Evolutionary conservation across 108 stramenopile genomes (phyloP).

Genomic region (Cyclotella sp.): DNA sequence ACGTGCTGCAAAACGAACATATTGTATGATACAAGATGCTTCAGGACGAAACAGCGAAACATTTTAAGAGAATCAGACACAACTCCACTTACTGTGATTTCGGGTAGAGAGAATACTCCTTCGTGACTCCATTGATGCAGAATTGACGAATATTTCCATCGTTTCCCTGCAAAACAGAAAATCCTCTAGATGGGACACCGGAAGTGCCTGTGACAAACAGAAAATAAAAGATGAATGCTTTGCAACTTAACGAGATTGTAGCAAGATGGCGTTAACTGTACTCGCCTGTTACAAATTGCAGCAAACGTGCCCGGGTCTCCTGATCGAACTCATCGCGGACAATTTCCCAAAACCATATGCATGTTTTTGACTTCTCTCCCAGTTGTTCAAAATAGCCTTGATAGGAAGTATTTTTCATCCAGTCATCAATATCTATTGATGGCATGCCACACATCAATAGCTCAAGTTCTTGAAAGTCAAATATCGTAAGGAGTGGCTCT

Average conservation of each 20-base stretch:
- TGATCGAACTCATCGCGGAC: conserved; percentile 88
- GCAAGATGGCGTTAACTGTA: background rate
- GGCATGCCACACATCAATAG: conserved; percentile 97
- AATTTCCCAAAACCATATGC: conserved; percentile 97
- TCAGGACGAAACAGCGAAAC: background rate
- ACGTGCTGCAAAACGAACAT: conserved; percentile 61
- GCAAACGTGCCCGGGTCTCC: conserved; percentile 92
- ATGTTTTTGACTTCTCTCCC: conserved; percentile 62
- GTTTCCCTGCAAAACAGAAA: conserved; percentile 92
- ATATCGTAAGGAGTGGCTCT: conserved; percentile 92
- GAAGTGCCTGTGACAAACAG: conserved; percentile 61
- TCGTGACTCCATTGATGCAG: conserved; percentile 89
- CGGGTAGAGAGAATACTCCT: conserved; percentile 74
- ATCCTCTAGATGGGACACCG: conserved; percentile 96
- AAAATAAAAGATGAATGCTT: background rate
- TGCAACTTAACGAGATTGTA: background rate
- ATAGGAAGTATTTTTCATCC: conserved; percentile 91
- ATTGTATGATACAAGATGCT: no score
- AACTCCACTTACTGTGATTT: conserved; percentile 76
- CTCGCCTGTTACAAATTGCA: conserved; percentile 93
- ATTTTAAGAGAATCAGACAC: background rate
- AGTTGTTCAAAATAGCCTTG: conserved; percentile 71
- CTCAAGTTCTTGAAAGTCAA: conserved; percentile 98
- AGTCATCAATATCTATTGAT: conserved; percentile 92
- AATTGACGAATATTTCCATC: conserved; percentile 95